Base-by-base conservation (phyloP, 192 early-diverging fungal species). In the Entomortierella parvispora region DNA sequence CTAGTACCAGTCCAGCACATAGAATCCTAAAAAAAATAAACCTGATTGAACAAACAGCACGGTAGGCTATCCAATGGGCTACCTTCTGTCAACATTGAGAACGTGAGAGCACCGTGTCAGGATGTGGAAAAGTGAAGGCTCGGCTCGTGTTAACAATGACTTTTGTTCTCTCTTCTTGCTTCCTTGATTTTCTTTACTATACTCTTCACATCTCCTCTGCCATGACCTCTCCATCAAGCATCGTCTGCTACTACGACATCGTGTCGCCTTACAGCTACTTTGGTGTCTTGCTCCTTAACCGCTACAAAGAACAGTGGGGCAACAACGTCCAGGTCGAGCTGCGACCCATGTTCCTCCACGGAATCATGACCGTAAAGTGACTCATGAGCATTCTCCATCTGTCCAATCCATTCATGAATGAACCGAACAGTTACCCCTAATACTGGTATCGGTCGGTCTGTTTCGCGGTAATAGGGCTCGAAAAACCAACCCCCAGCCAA, bases 231-330 rank as follows among this genome's bases (percentile, higher is more conserved):
- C 52, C 47, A 26, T 23, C 64, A 55, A 77, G 55, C 54, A 64
- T 77, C 43, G 17, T 57, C 42, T 62, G 65, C 28, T 77, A 68
- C 32, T 77, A 33, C 23, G 74, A 77, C 56, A 28, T 68, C n/a
- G 74, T 77, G 14, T 77, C 74, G 7, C 74, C 74, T 20, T 77
- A 77, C 25, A 68, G 74, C 43, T 68, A 77, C 55, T 52, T 52
- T 53, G 74, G 65, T 12, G 59, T 77, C 31, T 34, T 28, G 12
- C 51, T 77, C 22, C 65, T 77, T 12, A 59, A 64, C 29, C 65
- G 65, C 4, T 68, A 68, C 61, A 68, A 53, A 31, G 1, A 23
- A 23, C 74, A 63, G 45, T 77, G 74, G 74, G 37, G 37, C 12
- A 33, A 67, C 20, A 40, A 68, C 11, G 65, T 77, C 20, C 53